phyloP scores from a whole-genome alignment of 805 yeast species.

The Monosporozyma aerobia region DNA sequence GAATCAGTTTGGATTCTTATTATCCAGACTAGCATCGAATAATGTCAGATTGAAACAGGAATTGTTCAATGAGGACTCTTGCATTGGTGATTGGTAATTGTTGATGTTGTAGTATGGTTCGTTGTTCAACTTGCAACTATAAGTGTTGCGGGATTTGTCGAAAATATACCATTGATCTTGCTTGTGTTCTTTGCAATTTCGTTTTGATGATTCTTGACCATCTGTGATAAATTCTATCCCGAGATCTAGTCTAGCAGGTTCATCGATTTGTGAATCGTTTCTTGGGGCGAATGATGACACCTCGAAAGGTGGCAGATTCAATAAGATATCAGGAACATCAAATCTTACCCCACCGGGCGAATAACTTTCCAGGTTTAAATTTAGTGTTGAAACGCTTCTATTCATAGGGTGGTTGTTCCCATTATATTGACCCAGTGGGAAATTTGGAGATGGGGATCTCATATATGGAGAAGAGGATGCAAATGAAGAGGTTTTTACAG shows the following conservation, averaged over 20 bases:
- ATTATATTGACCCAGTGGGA: neutral
- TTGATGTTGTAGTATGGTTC: constrained; percentile 22
- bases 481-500: neutral
- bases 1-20: constrained; percentile 20
- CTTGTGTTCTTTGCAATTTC: neutral
- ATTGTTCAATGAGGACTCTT: constrained; percentile 17
- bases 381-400: neutral
- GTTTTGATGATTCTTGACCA: neutral
- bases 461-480: neutral
- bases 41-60: constrained; percentile 24
- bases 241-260: neutral
- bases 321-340: constrained; percentile 16
- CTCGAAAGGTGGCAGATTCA: constrained; percentile 26
- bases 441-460: neutral
- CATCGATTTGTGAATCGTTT: neutral
- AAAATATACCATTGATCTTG: constrained; percentile 17
- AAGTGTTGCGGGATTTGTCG: constrained; percentile 13
- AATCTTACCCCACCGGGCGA: constrained; percentile 1
- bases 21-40: constrained; percentile 24
- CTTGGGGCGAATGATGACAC: constrained; percentile 24
- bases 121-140: constrained; percentile 12
- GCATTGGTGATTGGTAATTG: constrained; percentile 18
- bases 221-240: neutral
- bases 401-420: neutral
- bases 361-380: neutral